Evolutionary conservation across 2,329 filamentous ascomycete genomes (phyloP), one percentile per base, ranked within the genome.

Genomic region (Chaetomium globosum): DNA sequence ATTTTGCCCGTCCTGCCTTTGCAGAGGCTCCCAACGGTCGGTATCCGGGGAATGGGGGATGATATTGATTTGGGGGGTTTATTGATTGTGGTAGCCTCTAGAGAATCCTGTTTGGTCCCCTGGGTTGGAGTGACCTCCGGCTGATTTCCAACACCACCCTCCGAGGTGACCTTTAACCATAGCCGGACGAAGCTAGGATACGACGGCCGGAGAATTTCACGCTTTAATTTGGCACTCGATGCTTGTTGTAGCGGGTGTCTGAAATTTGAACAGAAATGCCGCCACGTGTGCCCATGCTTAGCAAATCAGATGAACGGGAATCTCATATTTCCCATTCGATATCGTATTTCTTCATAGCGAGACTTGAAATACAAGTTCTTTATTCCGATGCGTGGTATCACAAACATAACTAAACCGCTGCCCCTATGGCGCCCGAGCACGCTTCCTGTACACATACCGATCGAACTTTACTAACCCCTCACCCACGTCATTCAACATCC

Each of bases 401-500:
- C 51, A 54, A 61, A 30, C 16, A 10, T 61, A 28, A 33, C 48
- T 33, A 31, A 31, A 48, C 23, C 36, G 39, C 39, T 28, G 26
- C 28, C 23, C 43, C 59, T n/a, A 30, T 54, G 49, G 23, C 33
- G 36, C 26, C 19, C 54, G 19, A n/a, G 23, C 46, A 57, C 28
- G 6, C 54, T 23, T 19, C 52, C 52, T 16, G 39, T 43, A 43
- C 39, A 16, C 39, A 43, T 19, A 43, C 39, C 16, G 39, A 43
- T 28, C n/a, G 30, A 39, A 43, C 26, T 26, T 26, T 31, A 2
- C 31, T 10, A 28, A 16, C 10, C 39, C 13, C 33, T 16, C 16
- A 16, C 3, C 21, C 23, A 21, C 10, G 5, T 57, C 65, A 70
- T 56, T 69, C 70, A 54, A 70, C 65, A 16, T 68, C 66, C 55